A percentile compares a stretch with the other conserved stretches of the same genome.
These are phyloP conservation scores for Arachnomyces sp. DNA, from an alignment of 2,329 filamentous ascomycete species.

Conservation along the genomic window DNA sequence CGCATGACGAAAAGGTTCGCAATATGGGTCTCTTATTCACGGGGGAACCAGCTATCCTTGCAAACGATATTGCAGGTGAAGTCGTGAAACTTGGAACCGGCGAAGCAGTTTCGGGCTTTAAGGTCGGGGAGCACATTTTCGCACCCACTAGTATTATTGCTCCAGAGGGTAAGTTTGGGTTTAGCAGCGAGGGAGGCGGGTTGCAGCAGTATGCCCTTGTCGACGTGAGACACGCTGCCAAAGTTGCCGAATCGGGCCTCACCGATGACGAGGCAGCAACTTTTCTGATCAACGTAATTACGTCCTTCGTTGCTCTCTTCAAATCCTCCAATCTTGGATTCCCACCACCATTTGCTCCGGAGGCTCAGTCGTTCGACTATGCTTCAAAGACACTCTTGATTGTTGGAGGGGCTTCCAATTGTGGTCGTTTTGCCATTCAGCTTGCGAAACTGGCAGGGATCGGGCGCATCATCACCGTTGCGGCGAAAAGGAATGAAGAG, in stretches of 20 bases:
- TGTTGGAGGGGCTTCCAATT: slow-evolving; percentile 30
- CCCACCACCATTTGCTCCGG: slow-evolving; percentile 20
- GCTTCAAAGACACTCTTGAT: slow-evolving; percentile 19
- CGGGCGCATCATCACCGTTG: slow-evolving; percentile 33
- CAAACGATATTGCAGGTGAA: slow-evolving; percentile 28
- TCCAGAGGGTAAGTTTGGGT: slow-evolving; percentile 5
- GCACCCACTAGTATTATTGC: slow-evolving; percentile 14
- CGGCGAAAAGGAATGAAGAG: slow-evolving; percentile 17
- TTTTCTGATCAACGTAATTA: slow-evolving; percentile 30
- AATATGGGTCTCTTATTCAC: slow-evolving; percentile 31
- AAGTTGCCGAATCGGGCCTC: slow-evolving; percentile 25
- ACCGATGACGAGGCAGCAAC: slow-evolving; percentile 31
- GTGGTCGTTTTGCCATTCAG: slow-evolving; percentile 27
- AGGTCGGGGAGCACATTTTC: slow-evolving; percentile 27
- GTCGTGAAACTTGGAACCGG: slow-evolving; percentile 22
- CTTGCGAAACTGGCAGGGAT: slow-evolving; percentile 26
- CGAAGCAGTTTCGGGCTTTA: slow-evolving; percentile 15
- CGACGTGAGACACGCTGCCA: slow-evolving; percentile 21
- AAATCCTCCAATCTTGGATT: slow-evolving; percentile 11
- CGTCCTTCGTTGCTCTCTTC: slow-evolving; percentile 30
- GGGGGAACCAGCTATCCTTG: slow-evolving; percentile 25
- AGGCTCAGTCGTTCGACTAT: slow-evolving; percentile 19
- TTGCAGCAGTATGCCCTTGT: slow-evolving; percentile 34
- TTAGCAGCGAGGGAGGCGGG: slow-evolving; percentile 13
- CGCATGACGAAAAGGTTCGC: slow-evolving; percentile 35